phyloP scores from a whole-genome alignment of 345 rosid genomes.

The Schrenkiella parvula region DNA sequence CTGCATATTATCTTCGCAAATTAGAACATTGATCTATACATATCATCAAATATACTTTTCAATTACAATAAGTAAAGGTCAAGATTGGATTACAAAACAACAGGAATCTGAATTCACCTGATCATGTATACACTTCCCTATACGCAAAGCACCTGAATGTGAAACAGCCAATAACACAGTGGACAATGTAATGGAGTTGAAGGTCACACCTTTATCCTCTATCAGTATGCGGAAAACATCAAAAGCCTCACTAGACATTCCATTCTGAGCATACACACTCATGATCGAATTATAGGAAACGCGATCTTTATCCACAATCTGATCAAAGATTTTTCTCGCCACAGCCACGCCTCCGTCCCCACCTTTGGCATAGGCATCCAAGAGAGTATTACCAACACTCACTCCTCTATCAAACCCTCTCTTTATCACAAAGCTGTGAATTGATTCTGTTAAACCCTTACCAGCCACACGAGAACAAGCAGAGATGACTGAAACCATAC shows the following conservation, averaged over 20 bases:
- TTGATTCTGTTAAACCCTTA: slow-evolving; percentile 49
- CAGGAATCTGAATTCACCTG: slow-evolving; percentile 46
- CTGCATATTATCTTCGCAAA: slow-evolving; percentile 32
- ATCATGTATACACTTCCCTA: slow-evolving; percentile 69
- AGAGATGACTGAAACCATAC: slow-evolving; percentile 62
- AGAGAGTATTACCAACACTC: slow-evolving; percentile 60
- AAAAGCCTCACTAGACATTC: slow-evolving; percentile 59
- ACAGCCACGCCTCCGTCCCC: slow-evolving; percentile 42
- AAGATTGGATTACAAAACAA: not conserved
- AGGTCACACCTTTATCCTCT: slow-evolving; percentile 35
- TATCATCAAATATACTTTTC: not conserved
- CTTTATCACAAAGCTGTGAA: slow-evolving; percentile 59
- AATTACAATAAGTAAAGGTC: not conserved
- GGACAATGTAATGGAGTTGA: slow-evolving; percentile 69
- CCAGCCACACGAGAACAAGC: slow-evolving; percentile 63
- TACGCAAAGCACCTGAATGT: slow-evolving; percentile 56
- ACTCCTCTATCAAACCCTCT: slow-evolving; percentile 54
- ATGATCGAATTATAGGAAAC: slow-evolving; percentile 83
- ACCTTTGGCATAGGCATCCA: slow-evolving; percentile 79
- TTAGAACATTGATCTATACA: not conserved
- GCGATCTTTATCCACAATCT: slow-evolving; percentile 52
- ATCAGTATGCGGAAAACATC: slow-evolving; percentile 49
- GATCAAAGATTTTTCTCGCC: slow-evolving; percentile 66
- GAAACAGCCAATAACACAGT: slow-evolving; percentile 67
- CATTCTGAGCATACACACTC: slow-evolving; percentile 67